These are phyloP conservation scores for Cenchrus purpureus DNA, from an alignment of 176 grass and related monocot genomes.

Conservation along the genomic window DNA sequence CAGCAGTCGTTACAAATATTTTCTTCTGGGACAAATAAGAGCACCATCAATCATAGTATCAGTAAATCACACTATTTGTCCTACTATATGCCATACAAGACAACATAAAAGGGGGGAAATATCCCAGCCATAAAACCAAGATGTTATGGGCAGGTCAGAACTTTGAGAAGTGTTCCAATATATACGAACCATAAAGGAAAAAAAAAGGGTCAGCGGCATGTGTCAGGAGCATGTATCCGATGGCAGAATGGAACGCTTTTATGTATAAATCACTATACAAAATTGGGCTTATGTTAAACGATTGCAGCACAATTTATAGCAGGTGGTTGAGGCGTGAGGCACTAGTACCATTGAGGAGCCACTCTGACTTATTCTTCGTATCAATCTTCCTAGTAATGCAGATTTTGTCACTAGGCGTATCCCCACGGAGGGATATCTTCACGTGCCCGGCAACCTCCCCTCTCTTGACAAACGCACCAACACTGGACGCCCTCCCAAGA, in stretches of 20 bases:
- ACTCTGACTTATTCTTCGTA: conserved; percentile 82
- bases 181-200: neutral
- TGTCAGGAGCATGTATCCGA: neutral
- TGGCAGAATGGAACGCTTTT: neutral
- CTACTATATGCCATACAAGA: neutral
- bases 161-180: neutral
- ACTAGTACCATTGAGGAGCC: conserved; percentile 72
- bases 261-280: neutral
- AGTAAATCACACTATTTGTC: neutral
- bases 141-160: neutral
- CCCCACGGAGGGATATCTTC: conserved; percentile 75
- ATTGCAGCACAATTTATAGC: neutral
- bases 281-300: neutral
- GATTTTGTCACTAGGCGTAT: conserved; percentile 51
- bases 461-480: conserved; percentile 82
- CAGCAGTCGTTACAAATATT: neutral
- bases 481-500: conserved; percentile 81
- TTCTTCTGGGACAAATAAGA: neutral
- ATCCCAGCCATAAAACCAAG: neutral
- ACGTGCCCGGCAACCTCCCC: conserved; percentile 80
- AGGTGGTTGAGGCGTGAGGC: neutral
- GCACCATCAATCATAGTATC: neutral
- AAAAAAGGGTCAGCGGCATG: neutral
- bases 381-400: conserved; percentile 84
- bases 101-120: neutral